Evolutionary conservation across 495 filamentous ascomycete genomes (phyloP), one percentile per base, ranked within the genome.

Genomic region (Aspergillus avenaceus): DNA sequence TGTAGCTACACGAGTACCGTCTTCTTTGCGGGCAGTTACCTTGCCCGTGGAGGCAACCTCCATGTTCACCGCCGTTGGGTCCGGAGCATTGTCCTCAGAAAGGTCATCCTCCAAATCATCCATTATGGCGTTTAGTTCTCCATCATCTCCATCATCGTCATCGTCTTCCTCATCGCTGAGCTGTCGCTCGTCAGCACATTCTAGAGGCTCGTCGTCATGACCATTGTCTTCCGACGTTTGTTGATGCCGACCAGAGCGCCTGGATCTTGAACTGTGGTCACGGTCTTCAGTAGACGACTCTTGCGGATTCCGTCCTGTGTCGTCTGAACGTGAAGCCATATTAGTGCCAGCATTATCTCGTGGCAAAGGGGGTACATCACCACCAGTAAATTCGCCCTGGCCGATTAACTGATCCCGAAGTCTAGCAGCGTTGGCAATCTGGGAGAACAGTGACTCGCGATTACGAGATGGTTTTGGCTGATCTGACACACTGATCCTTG

Each of bases 11-110:
- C 87, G 71, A 12, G 90, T 96, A 2, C 93, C 95, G 63, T 97
- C 93, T 62, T 98, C 93, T 63, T 95, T 96, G 24, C 89, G 86
- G n/a, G 93, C 93, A 2, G 90, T 97, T 11, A 97, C 88, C 63
- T 91, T 96, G 24, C 91, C 93, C 1, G 85, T 88, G 19, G 88
- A 84, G 24, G 84, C 91, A 40, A 97, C 84, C 65, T 97, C 92
- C 65, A 99, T 80, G 60, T 91, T 97, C 16, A 97, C 90, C 4
- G 93, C 91, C 1, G 85, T 84, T 0, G 91, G 87, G 55, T 97
- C 93, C 13, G 85, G 78, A 3, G 76, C 73, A 11, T 75, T 76
- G 45, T 83, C 82, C 32, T 89, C 85, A 19, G 91, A 87, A 69
- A 96, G 82, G 16, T 91, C 89, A 36, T 95, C 88, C 42, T 96